Percentiles rank a stretch among this genome's conserved stretches.
phyloP scores from a whole-genome alignment of 1,139 yeast species.

The Magnusiomyces fungicola region DNA sequence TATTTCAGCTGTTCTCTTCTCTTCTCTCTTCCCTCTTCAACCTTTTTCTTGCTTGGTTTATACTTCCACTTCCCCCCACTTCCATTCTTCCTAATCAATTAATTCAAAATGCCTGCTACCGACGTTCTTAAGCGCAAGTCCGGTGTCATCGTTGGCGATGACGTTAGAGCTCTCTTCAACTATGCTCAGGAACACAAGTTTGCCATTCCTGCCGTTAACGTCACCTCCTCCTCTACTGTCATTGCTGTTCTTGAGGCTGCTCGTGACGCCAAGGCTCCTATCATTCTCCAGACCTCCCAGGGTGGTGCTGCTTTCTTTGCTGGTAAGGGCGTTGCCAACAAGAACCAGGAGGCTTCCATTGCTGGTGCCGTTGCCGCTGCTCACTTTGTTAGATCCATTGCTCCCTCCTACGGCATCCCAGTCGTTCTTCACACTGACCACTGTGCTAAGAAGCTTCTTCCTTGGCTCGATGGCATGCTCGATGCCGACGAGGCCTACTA shows the following conservation, averaged over 20 bases:
- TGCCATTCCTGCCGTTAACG: constrained; percentile 98
- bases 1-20: too few species aligned
- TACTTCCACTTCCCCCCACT: too few species aligned
- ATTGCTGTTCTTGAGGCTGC: constrained; percentile 98
- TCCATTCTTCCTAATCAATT: neutral
- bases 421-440: constrained; percentile 97
- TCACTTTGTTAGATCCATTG: constrained; percentile 92
- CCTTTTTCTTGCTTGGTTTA: too few species aligned
- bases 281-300: constrained; percentile 92
- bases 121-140: constrained; percentile 81
- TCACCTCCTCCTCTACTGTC: constrained; percentile 94
- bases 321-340: constrained; percentile 96
- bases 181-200: constrained; percentile 90
- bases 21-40: neutral
- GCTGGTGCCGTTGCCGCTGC: constrained; percentile 98
- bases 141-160: constrained; percentile 99
- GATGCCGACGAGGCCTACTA: constrained; percentile 92
- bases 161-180: constrained; percentile 79
- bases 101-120: constrained; percentile 26
- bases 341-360: constrained; percentile 88
- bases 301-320: constrained; percentile 99
- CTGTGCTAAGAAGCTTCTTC: constrained; percentile 96
- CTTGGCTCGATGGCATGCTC: constrained; percentile 98
- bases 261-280: constrained; percentile 91
- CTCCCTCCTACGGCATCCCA: constrained; percentile 95